Percentiles rank a stretch among this genome's conserved stretches.
Evolutionary conservation across 2,329 filamentous ascomycete genomes (phyloP).

Genomic region (Ophiostoma pallidulum): DNA sequence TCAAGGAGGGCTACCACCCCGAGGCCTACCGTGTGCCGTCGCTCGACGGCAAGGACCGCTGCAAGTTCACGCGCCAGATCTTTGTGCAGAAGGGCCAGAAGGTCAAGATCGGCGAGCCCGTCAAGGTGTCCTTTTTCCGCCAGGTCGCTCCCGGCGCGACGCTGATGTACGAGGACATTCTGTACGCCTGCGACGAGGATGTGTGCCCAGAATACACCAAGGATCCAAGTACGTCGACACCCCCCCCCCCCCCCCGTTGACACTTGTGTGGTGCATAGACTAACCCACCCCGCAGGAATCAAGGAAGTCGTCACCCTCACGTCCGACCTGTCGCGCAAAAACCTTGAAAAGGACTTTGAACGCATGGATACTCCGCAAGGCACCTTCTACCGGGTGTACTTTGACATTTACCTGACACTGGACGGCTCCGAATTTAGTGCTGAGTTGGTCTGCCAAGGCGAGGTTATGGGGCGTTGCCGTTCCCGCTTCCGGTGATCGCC

Average conservation of each 20-base stretch:
- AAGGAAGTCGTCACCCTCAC: constrained; percentile 98
- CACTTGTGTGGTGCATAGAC: no score
- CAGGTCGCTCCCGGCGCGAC: constrained; percentile 95
- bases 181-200: constrained; percentile 96
- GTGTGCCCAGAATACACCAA: constrained; percentile 98
- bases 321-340: constrained; percentile 93
- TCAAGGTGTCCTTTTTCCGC: constrained; percentile 97
- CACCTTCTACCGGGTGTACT: constrained; percentile 80
- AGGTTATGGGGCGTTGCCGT: constrained; percentile 96
- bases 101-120: constrained; percentile 97
- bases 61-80: constrained; percentile 97
- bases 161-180: constrained; percentile 97
- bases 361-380: constrained; percentile 98
- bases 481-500: constrained; percentile 63
- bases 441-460: constrained; percentile 96
- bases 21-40: constrained; percentile 97
- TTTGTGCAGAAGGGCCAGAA: constrained; percentile 98
- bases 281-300: constrained; percentile 55
- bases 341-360: constrained; percentile 98
- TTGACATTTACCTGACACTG: constrained; percentile 79
- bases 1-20: constrained; percentile 97
- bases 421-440: constrained; percentile 98
- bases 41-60: constrained; percentile 91
- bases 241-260: background rate
- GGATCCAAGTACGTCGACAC: constrained; percentile 75